Evolutionary conservation across 1,284 basidiomycete genomes (phyloP).

Genomic region (Trametes sp.): DNA sequence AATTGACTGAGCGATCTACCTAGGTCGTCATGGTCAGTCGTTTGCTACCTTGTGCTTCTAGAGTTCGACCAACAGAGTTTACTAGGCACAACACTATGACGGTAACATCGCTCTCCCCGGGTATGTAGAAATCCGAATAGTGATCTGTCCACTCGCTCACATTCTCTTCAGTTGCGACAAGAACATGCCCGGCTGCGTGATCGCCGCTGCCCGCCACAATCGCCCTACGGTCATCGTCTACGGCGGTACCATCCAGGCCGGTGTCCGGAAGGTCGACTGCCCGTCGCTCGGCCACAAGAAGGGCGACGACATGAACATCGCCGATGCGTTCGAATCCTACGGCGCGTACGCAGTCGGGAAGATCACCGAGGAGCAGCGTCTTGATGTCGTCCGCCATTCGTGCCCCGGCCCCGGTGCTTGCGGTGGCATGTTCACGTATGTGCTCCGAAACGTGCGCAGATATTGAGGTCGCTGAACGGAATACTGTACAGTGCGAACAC

Average conservation of each 20-base stretch:
- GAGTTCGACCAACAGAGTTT: neutral
- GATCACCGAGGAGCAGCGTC: conserved; percentile 79
- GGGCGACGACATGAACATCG: conserved; percentile 84
- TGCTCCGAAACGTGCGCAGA: too few species aligned
- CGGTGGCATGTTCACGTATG: conserved; percentile 86
- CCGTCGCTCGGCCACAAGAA: conserved; percentile 79
- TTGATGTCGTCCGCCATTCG: conserved; percentile 83
- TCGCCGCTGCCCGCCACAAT: conserved; percentile 86
- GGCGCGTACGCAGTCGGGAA: conserved; percentile 81
- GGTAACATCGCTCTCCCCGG: conserved; percentile 86
- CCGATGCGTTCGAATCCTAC: conserved; percentile 85
- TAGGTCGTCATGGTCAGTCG: conserved; percentile 71
- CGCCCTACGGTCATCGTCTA: conserved; percentile 88
- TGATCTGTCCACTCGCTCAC: neutral
- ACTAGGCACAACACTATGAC: conserved; percentile 84
- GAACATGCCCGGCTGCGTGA: conserved; percentile 92
- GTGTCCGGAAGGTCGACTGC: conserved; percentile 80
- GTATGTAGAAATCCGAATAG: conserved; percentile 21
- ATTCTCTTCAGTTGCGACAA: conserved; percentile 73
- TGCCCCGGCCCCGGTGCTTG: conserved; percentile 78
- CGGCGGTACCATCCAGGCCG: conserved; percentile 84
- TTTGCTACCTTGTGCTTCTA: neutral
- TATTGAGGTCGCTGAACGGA: neutral
- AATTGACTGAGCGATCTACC: neutral
- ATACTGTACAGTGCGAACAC: conserved; percentile 70